Evolutionary conservation across 2,329 filamentous ascomycete species (phyloP).

Genomic region (Ophiocordyceps camponoti-leonardi): DNA sequence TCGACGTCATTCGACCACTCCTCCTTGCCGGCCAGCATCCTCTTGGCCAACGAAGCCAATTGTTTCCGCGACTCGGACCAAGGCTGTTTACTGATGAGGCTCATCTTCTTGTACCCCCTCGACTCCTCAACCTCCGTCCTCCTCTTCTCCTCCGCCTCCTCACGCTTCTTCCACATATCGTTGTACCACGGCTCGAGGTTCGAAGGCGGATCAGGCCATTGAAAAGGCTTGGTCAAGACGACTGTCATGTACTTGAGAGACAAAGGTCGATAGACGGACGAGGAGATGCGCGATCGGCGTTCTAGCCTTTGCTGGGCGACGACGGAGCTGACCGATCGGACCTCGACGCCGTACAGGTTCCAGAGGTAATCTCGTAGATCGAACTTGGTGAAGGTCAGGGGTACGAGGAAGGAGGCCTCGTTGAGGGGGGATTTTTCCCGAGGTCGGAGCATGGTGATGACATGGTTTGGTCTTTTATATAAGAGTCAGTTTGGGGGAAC

Average conservation of each 20-base stretch:
- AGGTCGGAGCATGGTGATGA: constrained; percentile 60
- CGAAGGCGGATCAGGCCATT: constrained; percentile 59
- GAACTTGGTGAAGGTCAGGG: constrained; percentile 86
- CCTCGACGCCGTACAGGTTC: constrained; percentile 65
- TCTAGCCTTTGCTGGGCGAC: constrained; percentile 48
- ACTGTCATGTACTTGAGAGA: constrained; percentile 87
- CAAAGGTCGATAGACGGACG: constrained; percentile 51
- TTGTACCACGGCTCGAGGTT: constrained; percentile 49
- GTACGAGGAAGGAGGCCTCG: constrained; percentile 81
- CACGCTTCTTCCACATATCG: constrained; percentile 34
- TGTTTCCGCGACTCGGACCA: constrained; percentile 22
- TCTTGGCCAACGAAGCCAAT: constrained; percentile 46
- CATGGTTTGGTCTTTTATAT: constrained; percentile 56
- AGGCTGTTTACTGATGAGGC: constrained; percentile 23
- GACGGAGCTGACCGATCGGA: constrained; percentile 56
- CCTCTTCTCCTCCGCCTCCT: constrained; percentile 25
- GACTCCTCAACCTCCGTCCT: constrained; percentile 15
- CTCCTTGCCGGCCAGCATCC: constrained; percentile 40
- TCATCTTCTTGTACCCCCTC: constrained; percentile 12
- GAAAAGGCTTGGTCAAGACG: constrained; percentile 73
- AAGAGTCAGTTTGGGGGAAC: neutral
- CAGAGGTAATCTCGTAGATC: constrained; percentile 90
- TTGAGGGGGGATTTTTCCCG: constrained; percentile 55
- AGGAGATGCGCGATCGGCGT: constrained; percentile 28
- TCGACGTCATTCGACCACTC: constrained; percentile 37